These are phyloP conservation scores for Extremus antarcticus DNA, from an alignment of 495 filamentous ascomycete species.

Conservation along the genomic window DNA sequence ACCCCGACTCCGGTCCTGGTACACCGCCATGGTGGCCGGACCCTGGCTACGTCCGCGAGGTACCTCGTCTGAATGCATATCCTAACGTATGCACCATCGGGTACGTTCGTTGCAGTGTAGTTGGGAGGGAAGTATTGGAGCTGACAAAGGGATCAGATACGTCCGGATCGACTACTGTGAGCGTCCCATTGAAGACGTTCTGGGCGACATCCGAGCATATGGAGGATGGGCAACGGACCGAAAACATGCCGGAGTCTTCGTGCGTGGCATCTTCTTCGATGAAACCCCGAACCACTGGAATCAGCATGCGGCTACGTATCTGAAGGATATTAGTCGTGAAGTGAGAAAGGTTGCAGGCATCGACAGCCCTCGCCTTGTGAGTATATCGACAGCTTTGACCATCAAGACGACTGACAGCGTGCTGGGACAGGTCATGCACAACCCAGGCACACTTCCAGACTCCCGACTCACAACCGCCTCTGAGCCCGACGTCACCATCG, in stretches of 20 bases:
- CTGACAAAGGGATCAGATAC: no score
- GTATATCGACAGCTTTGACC: no score
- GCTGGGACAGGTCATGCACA: slow-evolving; percentile 5
- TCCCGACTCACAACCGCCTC: not conserved
- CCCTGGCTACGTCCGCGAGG: slow-evolving; percentile 41
- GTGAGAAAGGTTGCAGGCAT: not conserved
- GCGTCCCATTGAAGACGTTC: slow-evolving; percentile 32
- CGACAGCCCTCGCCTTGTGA: not conserved
- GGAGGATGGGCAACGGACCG: slow-evolving; percentile 35
- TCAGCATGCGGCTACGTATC: not conserved
- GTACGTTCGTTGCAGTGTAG: no score
- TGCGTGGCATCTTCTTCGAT: slow-evolving; percentile 42
- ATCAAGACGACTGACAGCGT: no score
- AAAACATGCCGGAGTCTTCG: slow-evolving; percentile 19
- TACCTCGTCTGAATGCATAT: slow-evolving; percentile 35
- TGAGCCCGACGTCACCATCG: not conserved
- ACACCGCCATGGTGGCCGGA: slow-evolving; percentile 32
- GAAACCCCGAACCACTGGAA: slow-evolving; percentile 26
- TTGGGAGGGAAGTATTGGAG: no score
- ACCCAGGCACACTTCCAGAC: slow-evolving; percentile 5
- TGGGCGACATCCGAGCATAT: slow-evolving; percentile 39
- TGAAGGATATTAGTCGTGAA: not conserved
- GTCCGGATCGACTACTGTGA: slow-evolving; percentile 42
- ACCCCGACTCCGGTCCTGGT: slow-evolving; percentile 46
- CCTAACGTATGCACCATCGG: slow-evolving; percentile 43